phyloP scores from a whole-genome alignment of 192 early-diverging fungal genomes.

The Coemansia sp. region DNA sequence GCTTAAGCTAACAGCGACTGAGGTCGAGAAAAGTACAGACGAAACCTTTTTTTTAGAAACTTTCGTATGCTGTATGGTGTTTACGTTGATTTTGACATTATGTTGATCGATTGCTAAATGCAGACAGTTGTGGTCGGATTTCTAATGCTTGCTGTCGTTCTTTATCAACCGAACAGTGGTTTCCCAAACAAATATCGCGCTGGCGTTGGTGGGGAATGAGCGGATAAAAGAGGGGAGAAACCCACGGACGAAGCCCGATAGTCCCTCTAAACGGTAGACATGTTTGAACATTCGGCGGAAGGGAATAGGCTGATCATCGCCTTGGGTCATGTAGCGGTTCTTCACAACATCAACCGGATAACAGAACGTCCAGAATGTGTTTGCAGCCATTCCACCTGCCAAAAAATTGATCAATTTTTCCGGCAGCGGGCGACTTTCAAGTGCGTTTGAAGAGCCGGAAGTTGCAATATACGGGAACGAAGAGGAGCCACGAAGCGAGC shows the following conservation, averaged over 20 bases:
- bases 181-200: conserved; percentile 91
- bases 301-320: conserved; percentile 65
- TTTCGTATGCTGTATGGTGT: neutral
- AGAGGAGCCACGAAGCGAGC: conserved; percentile 47
- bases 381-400: conserved; percentile 85
- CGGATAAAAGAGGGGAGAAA: conserved; percentile 89
- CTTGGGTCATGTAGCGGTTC: conserved; percentile 92
- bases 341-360: conserved; percentile 90
- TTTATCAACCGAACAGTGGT: conserved; percentile 61
- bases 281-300: conserved; percentile 47
- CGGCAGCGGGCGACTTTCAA: conserved; percentile 34
- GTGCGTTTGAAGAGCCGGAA: conserved; percentile 10
- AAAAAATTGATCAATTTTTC: conserved; percentile 71
- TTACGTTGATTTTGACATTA: neutral
- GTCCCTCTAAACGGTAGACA: conserved; percentile 63
- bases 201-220: conserved; percentile 94
- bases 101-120: neutral
- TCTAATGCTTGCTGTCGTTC: conserved; percentile 24
- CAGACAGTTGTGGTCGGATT: neutral
- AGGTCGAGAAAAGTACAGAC: no score
- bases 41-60: no score
- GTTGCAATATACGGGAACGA: conserved; percentile 24
- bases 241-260: conserved; percentile 87
- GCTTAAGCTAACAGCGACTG: no score
- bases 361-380: conserved; percentile 84